Evolutionary conservation across 257 asterid species (phyloP).

Genomic region (Solanum phureja): DNA sequence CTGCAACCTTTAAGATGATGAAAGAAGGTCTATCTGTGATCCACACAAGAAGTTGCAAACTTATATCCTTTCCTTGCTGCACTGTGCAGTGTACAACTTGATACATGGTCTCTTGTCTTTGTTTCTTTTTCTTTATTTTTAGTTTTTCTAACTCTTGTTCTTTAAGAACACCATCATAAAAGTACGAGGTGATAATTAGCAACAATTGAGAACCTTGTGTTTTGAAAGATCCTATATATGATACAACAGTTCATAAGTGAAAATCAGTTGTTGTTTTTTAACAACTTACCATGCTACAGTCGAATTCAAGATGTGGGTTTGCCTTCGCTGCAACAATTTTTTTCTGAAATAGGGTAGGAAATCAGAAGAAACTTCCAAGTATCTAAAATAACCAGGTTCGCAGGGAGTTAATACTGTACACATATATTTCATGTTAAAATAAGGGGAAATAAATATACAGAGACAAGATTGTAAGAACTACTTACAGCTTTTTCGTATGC

Average conservation of each 20-base stretch:
- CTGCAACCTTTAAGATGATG: too few relatives aligned
- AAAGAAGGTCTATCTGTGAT: too few relatives aligned
- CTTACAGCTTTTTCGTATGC: not conserved
- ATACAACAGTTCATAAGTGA: not conserved
- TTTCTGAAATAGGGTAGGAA: constrained; percentile 35
- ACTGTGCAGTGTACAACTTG: too few relatives aligned
- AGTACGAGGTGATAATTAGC: too few relatives aligned
- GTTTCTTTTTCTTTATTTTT: too few relatives aligned
- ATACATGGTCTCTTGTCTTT: too few relatives aligned
- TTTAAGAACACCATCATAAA: too few relatives aligned
- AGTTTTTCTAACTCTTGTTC: too few relatives aligned
- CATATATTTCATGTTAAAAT: not conserved
- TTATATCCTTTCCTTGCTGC: too few relatives aligned
- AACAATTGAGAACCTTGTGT: not conserved
- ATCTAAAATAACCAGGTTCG: not conserved
- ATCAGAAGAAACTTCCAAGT: not conserved
- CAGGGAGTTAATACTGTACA: not conserved
- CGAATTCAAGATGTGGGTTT: constrained; percentile 69
- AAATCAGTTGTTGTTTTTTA: not conserved
- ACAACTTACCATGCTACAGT: constrained; percentile 39
- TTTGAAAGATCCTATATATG: not conserved
- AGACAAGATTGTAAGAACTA: not conserved
- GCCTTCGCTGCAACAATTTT: constrained; percentile 55
- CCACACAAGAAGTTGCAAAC: too few relatives aligned
- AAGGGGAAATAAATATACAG: not conserved